These are phyloP conservation scores for Gnomoniopsis sp. DNA, from an alignment of 2,329 filamentous ascomycete species.

Conservation along the genomic window DNA sequence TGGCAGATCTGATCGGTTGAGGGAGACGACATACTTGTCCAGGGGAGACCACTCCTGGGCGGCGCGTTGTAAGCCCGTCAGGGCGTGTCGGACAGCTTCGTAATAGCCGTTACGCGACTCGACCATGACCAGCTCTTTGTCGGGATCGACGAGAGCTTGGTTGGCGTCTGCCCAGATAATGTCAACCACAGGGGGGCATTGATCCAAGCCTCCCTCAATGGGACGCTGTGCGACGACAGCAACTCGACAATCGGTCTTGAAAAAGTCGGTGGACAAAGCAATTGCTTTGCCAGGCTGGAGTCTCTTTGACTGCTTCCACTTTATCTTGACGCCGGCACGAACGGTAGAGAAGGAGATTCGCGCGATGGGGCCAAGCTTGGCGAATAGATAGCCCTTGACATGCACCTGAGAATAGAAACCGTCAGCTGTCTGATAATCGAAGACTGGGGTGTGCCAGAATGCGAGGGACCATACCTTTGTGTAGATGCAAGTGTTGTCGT, in stretches of 20 bases:
- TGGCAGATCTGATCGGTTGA: constrained; percentile 30
- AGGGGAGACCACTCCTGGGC: constrained; percentile 52
- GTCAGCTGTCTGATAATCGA: too few relatives aligned
- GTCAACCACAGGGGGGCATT: constrained; percentile 69
- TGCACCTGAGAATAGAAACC: constrained; percentile 49
- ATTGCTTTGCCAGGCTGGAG: constrained; percentile 52
- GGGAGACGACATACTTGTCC: constrained; percentile 57
- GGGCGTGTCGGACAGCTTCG: constrained; percentile 70
- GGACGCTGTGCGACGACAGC: constrained; percentile 71
- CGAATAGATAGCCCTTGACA: constrained; percentile 62
- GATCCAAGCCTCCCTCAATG: constrained; percentile 55
- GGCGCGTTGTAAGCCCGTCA: constrained; percentile 67
- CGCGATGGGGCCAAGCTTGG: constrained; percentile 59
- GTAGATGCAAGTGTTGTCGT: constrained; percentile 59
- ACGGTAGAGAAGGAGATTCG: constrained; percentile 68
- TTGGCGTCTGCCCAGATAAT: constrained; percentile 63
- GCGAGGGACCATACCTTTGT: constrained; percentile 52
- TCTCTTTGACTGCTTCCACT: constrained; percentile 56
- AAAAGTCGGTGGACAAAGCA: constrained; percentile 57
- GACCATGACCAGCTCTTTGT: constrained; percentile 71
- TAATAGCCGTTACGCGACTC: constrained; percentile 73
- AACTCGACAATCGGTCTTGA: constrained; percentile 62
- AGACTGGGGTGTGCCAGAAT: neutral
- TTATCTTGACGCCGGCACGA: constrained; percentile 61
- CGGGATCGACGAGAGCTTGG: constrained; percentile 65